Base-by-base conservation (phyloP, 345 rosid genomes). In the Cardamine chenopodiifolia region DNA sequence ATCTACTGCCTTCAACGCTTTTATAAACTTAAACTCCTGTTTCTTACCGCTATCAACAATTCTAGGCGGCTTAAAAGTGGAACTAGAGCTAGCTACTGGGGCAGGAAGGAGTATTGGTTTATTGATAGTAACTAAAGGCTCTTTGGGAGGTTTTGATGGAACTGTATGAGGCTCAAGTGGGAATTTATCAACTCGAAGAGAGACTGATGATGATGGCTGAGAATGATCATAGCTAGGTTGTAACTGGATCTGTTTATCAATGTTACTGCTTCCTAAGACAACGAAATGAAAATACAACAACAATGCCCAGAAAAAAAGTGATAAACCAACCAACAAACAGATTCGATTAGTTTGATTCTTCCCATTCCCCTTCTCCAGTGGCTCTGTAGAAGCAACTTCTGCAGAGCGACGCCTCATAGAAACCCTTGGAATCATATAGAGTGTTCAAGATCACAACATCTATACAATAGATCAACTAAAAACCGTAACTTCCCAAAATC, bases 381-480 rank as follows among this genome's bases (percentile, higher is more conserved):
- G 76, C 60, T 82, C 93, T 13, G 66, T 22, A 6, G 80, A 76
- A 58, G 25, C 58, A 69, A 26, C 75, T 59, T 71, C 83, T 69
- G 80, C 76, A 28, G 84, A n/a, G 26, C 97, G 92, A 74, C 95
- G 95, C 81, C 95, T 85, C 88, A 87, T 91, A 22, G 81, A 34
- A 60, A 70, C 53, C 77, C 66, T 59, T 74, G 78, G 73, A 59
- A 19, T 47, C 80, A 66, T 34, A 31, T 2, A 70, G 42, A 53
- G 65, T 23, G 15, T 40, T 8, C 25, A 0, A 39, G 68, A 77
- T 77, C 80, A 77, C 71, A 70, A 25, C 75, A 76, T 76, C 42
- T 28, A 75, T 50, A 23, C 58, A 8, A 25, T 0, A 18, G 45
- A 72, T 37, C 26, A 71, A 23, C 71, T 29, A 11, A 45, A 61